phyloP scores from a whole-genome alignment of 176 grass and related monocot genomes.

The Zoysia pacifica region DNA sequence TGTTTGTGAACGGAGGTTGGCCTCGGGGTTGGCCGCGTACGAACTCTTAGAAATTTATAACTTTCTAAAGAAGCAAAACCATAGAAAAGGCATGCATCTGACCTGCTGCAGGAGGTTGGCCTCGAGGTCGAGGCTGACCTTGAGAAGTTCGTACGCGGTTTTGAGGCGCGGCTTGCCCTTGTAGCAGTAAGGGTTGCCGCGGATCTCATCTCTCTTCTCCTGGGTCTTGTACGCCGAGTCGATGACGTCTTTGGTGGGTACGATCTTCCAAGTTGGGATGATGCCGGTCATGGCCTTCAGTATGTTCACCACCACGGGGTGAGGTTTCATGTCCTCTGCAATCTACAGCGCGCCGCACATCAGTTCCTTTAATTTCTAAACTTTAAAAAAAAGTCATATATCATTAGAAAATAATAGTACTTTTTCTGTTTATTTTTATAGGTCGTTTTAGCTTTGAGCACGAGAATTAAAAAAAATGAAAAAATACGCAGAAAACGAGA shows the following conservation, averaged over 20 bases:
- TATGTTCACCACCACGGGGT: conserved; percentile 46
- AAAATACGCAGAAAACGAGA: no score
- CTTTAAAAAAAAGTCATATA: no score
- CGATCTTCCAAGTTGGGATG: conserved; percentile 73
- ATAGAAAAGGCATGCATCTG: neutral
- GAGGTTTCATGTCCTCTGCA: conserved; percentile 68
- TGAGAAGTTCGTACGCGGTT: conserved; percentile 54
- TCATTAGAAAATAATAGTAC: no score
- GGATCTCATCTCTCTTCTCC: conserved; percentile 64
- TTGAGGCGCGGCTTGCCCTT: conserved; percentile 59
- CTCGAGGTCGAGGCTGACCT: conserved; percentile 55
- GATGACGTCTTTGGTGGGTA: conserved; percentile 70
- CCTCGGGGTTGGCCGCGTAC: no score
- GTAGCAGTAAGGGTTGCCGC: conserved; percentile 54
- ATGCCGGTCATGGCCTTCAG: conserved; percentile 46
- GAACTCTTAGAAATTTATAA: no score
- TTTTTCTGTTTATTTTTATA: no score
- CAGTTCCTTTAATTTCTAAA: no score
- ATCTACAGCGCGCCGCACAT: conserved; percentile 24
- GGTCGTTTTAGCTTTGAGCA: no score
- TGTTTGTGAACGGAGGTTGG: no score
- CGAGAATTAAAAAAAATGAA: no score
- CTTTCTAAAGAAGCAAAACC: neutral
- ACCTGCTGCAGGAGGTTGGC: conserved; percentile 31
- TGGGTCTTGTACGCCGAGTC: conserved; percentile 39